phyloP scores from a whole-genome alignment of 768 basidiomycete genomes.

The Russula foetens region DNA sequence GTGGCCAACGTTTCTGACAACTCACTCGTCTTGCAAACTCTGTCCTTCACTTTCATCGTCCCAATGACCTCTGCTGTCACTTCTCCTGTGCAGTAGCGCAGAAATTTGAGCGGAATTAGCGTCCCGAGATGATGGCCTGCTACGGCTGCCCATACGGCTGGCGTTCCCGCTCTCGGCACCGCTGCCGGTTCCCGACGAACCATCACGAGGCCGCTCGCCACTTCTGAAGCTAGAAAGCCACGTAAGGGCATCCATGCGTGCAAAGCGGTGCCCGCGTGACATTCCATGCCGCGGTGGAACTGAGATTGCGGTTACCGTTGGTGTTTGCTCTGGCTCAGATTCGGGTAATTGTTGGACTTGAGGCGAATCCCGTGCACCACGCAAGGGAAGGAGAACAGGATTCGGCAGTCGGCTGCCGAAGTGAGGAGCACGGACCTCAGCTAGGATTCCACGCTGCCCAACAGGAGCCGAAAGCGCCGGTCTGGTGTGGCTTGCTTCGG shows the following conservation, averaged over 20 bases:
- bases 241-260: constrained; percentile 54
- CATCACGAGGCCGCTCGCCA: constrained; percentile 40
- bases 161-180: constrained; percentile 38
- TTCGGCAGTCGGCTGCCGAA: constrained; percentile 23
- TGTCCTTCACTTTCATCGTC: constrained; percentile 34
- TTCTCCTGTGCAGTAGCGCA: constrained; percentile 29
- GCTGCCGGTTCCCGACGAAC: constrained; percentile 49
- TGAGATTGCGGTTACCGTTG: constrained; percentile 16
- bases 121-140: constrained; percentile 19
- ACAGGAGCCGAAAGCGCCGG: constrained; percentile 52
- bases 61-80: constrained; percentile 38
- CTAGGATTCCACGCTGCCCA: constrained; percentile 57
- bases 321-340: constrained; percentile 20
- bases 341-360: constrained; percentile 7
- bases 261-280: constrained; percentile 39
- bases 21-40: constrained; percentile 68
- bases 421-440: constrained; percentile 56
- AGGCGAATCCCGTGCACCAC: neutral
- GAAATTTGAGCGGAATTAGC: neutral
- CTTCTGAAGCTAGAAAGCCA: constrained; percentile 74
- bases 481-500: constrained; percentile 24
- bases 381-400: constrained; percentile 24
- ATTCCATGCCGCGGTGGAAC: constrained; percentile 26
- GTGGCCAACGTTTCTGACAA: neutral
- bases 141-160: constrained; percentile 41